Evolutionary conservation across 1,284 basidiomycete species (phyloP), one percentile per base, ranked within the genome.

Genomic region (Pisolithus thermaeus): DNA sequence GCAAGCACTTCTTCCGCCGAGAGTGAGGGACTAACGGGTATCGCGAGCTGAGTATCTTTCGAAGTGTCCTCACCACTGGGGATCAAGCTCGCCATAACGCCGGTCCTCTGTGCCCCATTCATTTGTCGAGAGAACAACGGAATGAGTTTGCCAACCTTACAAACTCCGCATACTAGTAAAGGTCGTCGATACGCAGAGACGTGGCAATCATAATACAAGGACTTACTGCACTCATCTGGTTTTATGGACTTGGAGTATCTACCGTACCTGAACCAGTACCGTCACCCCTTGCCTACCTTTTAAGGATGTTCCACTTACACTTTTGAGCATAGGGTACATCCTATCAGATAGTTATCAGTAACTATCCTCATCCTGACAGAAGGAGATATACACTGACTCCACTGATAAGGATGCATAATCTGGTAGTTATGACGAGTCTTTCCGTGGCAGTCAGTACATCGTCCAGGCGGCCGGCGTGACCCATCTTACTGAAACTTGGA

Each of bases 181-280:
- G 22, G 8, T 23, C 36, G 49, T 16, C 39, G 4, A 23, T 12
- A 18, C 22, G 28, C 22, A 20, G 18, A 28, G 23, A 36, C 27
- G 16, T 30, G 22, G 44, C 22, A 43, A 37, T 23, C 27, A n/a
- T 43, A 47, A 25, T 39, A 16, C 7, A 23, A 22, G 4, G 23
- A 73, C 81, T 55, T 61, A 81, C 86, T 73, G 56, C 81, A 81
- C 67, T 79, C 78, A 16, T 79, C 73, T 8, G 83, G 75, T 18
- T 79, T 73, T 58, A 92, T 90, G 12, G 87, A 90, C 55, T 87
- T 89, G 56, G 79, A 84, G 61, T 86, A 84, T 32, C 89, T 77
- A 12, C 87, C 87, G 62, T 89, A 90, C 45, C 88, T 90, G 53
- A 7, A 42, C 4, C 16, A 53, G 44, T 11, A 12, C 27, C 35